phyloP scores from a whole-genome alignment of 768 basidiomycete species.

The Leucogyrophana mollusca region DNA sequence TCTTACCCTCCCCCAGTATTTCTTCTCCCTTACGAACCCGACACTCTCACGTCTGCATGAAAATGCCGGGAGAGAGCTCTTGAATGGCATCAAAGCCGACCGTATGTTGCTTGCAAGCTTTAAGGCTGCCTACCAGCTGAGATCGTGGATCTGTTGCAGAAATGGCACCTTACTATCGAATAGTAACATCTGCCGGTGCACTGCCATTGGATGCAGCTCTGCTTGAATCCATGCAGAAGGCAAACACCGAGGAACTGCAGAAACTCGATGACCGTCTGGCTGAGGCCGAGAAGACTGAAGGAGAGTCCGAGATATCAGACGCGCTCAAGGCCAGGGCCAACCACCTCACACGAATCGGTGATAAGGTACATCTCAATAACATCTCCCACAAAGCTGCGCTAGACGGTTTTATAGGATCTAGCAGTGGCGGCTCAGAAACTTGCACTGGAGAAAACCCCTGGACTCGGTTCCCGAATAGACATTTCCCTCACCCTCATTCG shows the following conservation, averaged over 20 bases:
- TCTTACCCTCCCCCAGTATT: slow-evolving; percentile 73
- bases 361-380: slow-evolving; percentile 45
- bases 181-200: slow-evolving; percentile 50
- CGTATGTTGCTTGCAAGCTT: slow-evolving; percentile 44
- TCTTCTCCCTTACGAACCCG: slow-evolving; percentile 69
- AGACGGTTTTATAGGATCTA: slow-evolving; percentile 54
- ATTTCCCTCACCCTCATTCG: slow-evolving; percentile 85
- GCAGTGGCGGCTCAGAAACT: slow-evolving; percentile 78
- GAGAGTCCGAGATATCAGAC: slow-evolving; percentile 92
- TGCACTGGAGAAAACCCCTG: slow-evolving; percentile 89
- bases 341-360: slow-evolving; percentile 86
- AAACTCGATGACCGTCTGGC: slow-evolving; percentile 74
- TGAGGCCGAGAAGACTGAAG: slow-evolving; percentile 88
- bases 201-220: slow-evolving; percentile 39
- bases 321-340: slow-evolving; percentile 80
- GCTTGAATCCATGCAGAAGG: slow-evolving; percentile 42
- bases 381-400: neutral
- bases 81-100: slow-evolving; percentile 78
- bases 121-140: neutral
- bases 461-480: slow-evolving; percentile 91
- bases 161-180: slow-evolving; percentile 83
- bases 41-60: slow-evolving; percentile 64
- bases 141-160: slow-evolving; percentile 42
- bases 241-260: slow-evolving; percentile 71
- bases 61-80: slow-evolving; percentile 58